phyloP scores from a whole-genome alignment of 139 green algal species.

The Edaphochlamys debaryana region DNA sequence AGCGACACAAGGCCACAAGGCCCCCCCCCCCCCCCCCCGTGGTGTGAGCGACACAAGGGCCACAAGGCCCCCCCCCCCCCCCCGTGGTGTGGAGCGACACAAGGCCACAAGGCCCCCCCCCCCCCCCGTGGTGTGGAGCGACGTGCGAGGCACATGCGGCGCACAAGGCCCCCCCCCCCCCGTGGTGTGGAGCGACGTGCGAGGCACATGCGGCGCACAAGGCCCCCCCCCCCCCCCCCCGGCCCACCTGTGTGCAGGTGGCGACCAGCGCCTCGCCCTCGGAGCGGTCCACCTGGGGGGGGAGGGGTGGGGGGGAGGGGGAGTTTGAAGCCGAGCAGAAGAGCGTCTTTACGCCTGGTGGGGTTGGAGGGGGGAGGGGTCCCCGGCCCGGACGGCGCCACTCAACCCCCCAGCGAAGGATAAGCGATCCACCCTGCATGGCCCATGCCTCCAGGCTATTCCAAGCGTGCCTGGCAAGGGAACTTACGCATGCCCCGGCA shows the following conservation, averaged over 20 bases:
- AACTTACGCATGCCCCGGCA: too few relatives aligned
- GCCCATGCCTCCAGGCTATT: neutral
- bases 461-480: too few relatives aligned
- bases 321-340: neutral
- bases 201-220: neutral
- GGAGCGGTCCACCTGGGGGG: conserved; percentile 59
- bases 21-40: too few relatives aligned
- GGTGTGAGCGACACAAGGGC: too few relatives aligned
- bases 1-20: too few relatives aligned
- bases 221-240: neutral
- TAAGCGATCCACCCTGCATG: too few relatives aligned
- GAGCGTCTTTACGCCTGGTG: neutral
- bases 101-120: neutral
- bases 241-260: conserved; percentile 57
- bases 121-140: neutral
- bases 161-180: neutral
- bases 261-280: conserved; percentile 68
- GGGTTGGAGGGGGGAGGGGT: neutral
- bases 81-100: too few relatives aligned
- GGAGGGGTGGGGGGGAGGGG: neutral
- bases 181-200: neutral
- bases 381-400: neutral
- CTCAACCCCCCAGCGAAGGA: too few relatives aligned
- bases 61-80: too few relatives aligned
- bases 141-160: neutral